Base-by-base conservation (phyloP, 1,284 basidiomycete genomes). In the Sanghuangporus weigelae region DNA sequence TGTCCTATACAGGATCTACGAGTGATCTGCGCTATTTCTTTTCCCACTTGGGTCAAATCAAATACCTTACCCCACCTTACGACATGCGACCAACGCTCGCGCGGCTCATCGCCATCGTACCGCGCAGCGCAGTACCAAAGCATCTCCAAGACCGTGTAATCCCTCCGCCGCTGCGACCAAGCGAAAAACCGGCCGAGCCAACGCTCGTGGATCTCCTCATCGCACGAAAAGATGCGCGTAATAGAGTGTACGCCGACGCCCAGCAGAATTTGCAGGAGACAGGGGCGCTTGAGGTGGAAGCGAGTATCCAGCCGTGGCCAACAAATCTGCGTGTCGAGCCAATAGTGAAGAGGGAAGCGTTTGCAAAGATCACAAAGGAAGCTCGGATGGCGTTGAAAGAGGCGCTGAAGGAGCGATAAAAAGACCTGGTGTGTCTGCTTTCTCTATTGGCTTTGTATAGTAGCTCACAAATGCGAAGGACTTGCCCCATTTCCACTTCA, bases 241-340 rank as follows among this genome's bases (percentile, higher is more conserved):
- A 19, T 7, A 31, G 21, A 19, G 49, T 23, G 39, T 57, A 55
- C 38, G 44, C 19, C 12, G 36, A 38, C 19, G 57, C 48, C 16
- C 42, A 54, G 36, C 48, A 53, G 23, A 58, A 59, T 11, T 38
- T 35, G 19, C 53, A 48, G 23, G 63, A 48, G 19, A 51, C 31
- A 26, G 54, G 58, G 2, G 51, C 21, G 10, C 21, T 59, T 59
- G 49, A 59, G 16, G 49, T 46, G 8, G 39, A 60, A 38, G 31
- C 57, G 31, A 19, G 16, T 31, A 42, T 46, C 5, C 21, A 50
- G 44, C 39, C 36, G 35, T 66, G 64, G 64, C 64, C 64, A n/a
- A 14, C n/a, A 7, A 66, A 66, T 53, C 39, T 66, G 56, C 51
- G 64, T 21, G 39, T 66, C 21, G 64, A 66, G 38, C 64, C 60